Conservation (phyloP, 805 yeast genomes). For the Monosporozyma servazzii region DNA sequence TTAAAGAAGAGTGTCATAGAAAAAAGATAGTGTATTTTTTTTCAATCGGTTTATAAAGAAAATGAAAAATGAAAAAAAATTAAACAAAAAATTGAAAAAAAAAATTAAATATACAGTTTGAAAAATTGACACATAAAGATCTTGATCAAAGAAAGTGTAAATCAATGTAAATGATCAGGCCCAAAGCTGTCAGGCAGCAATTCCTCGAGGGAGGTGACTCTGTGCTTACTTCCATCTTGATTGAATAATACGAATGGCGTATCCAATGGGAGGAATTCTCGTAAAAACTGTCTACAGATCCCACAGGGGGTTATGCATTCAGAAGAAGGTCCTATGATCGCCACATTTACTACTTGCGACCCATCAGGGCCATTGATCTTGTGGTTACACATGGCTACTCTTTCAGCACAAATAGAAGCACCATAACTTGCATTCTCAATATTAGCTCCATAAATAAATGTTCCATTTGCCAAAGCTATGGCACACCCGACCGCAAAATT, state of each 20-base stretch:
- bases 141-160: not conserved
- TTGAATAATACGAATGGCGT: constrained; percentile 65
- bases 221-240: constrained; percentile 38
- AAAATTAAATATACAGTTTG: not conserved
- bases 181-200: constrained; percentile 82
- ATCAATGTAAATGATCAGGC: constrained; percentile 47
- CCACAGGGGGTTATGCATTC: constrained; percentile 81
- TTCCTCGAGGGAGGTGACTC: constrained; percentile 45
- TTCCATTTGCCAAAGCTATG: constrained; percentile 43
- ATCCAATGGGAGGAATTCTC: constrained; percentile 57
- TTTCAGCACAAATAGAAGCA: constrained; percentile 68
- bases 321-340: constrained; percentile 31
- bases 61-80: not conserved
- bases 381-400: constrained; percentile 32
- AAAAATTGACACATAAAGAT: not conserved
- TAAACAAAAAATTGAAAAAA: not conserved
- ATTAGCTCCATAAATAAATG: constrained; percentile 64
- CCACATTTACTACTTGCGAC: constrained; percentile 27
- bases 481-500: constrained; percentile 66
- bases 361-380: constrained; percentile 5
- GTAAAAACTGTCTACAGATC: constrained; percentile 79
- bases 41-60: not conserved
- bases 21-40: not conserved
- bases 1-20: not conserved
- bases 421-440: constrained; percentile 91